Conservation (phyloP, 768 basidiomycete genomes). For the Tricholoma flavovirens region DNA sequence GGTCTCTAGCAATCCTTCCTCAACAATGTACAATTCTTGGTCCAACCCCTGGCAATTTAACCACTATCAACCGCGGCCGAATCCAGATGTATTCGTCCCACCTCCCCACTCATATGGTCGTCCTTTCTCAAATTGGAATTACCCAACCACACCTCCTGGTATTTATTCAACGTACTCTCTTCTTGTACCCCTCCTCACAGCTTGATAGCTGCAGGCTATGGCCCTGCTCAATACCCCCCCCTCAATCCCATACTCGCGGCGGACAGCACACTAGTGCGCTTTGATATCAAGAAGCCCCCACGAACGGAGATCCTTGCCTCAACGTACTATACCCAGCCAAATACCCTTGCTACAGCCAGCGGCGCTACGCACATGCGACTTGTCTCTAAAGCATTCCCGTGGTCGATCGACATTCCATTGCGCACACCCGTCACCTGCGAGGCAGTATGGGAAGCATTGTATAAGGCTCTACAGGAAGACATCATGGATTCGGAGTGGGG, state of each 20-base stretch:
- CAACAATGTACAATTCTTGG: slow-evolving; percentile 5
- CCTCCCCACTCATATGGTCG: background rate
- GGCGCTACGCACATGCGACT: slow-evolving; percentile 42
- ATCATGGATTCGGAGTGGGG: slow-evolving; percentile 69
- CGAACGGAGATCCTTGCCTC: slow-evolving; percentile 35
- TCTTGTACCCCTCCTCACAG: background rate
- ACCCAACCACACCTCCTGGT: background rate
- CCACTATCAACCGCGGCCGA: background rate
- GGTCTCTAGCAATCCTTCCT: background rate
- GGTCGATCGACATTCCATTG: slow-evolving; percentile 52
- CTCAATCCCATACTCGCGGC: slow-evolving; percentile 50
- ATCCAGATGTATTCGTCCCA: slow-evolving; percentile 1
- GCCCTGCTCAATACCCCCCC: slow-evolving; percentile 39
- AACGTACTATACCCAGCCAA: slow-evolving; percentile 34
- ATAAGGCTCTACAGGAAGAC: slow-evolving; percentile 43
- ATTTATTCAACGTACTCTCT: background rate
- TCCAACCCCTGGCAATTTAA: slow-evolving; percentile 6
- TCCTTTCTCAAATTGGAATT: background rate
- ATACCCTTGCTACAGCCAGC: slow-evolving; percentile 30
- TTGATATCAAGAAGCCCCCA: slow-evolving; percentile 42
- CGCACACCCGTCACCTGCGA: slow-evolving; percentile 40
- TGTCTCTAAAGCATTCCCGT: slow-evolving; percentile 59
- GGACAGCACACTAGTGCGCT: slow-evolving; percentile 44
- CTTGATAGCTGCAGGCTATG: background rate
- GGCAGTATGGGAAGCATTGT: slow-evolving; percentile 50